These are phyloP conservation scores for Pseudocercospora pini-densiflorae DNA, from an alignment of 2,329 filamentous ascomycete species.

Conservation along the genomic window DNA sequence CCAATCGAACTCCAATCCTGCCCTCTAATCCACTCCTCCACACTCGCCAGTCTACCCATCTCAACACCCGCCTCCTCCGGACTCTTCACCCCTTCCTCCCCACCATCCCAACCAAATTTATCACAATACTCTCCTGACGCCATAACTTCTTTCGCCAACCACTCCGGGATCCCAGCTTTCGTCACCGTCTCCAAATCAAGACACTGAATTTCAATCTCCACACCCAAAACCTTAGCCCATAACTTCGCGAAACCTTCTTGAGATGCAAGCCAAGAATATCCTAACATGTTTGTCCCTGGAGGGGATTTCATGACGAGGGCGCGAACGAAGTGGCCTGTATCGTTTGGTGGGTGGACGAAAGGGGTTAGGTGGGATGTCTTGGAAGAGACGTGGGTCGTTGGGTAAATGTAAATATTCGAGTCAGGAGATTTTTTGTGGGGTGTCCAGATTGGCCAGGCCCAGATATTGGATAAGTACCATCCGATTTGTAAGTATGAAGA, in stretches of 20 bases:
- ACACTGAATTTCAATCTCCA: constrained; percentile 29
- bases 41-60: constrained; percentile 22
- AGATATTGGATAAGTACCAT: constrained; percentile 42
- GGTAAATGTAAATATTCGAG: constrained; percentile 23
- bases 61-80: constrained; percentile 28
- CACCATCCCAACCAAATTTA: constrained; percentile 32
- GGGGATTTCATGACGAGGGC: constrained; percentile 33
- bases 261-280: constrained; percentile 30
- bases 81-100: constrained; percentile 27
- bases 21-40: constrained; percentile 26
- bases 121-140: constrained; percentile 25
- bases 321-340: constrained; percentile 31
- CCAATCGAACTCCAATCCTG: constrained; percentile 28
- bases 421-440: constrained; percentile 23
- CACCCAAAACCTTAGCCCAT: constrained; percentile 33
- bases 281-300: constrained; percentile 35
- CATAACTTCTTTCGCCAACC: constrained; percentile 25
- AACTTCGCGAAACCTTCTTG: constrained; percentile 34
- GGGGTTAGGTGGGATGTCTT: constrained; percentile 12
- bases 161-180: constrained; percentile 20
- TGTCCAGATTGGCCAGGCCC: constrained; percentile 14
- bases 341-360: constrained; percentile 22
- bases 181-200: not conserved
- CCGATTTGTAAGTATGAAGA: constrained; percentile 43
- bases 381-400: constrained; percentile 6